These are phyloP conservation scores for Cercospora sp. DNA, from an alignment of 2,329 filamentous ascomycete species.

Conservation along the genomic window DNA sequence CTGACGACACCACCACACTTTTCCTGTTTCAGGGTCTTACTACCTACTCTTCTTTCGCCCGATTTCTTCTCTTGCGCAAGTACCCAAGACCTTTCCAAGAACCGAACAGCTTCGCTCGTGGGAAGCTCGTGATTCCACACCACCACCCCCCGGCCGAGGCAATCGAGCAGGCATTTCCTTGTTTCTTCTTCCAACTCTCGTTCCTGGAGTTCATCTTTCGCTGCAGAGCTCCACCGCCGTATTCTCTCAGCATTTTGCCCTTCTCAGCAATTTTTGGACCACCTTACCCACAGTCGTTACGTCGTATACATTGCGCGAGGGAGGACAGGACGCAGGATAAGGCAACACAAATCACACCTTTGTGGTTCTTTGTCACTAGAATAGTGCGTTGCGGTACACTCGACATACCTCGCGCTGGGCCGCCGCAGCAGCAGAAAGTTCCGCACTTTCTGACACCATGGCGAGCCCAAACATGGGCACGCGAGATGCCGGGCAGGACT, in stretches of 20 bases:
- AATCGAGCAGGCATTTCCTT: conserved; percentile 37
- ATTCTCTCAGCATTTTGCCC: not conserved
- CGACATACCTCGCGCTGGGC: conserved; percentile 1
- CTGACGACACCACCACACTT: not conserved
- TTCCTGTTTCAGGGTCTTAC: conserved; percentile 4
- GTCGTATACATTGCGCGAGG: not conserved
- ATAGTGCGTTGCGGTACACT: not conserved
- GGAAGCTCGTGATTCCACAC: not conserved
- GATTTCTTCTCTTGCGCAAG: not conserved
- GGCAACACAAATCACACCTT: not conserved
- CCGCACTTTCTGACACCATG: conserved; percentile 16
- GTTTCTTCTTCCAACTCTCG: conserved; percentile 45
- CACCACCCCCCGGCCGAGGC: not conserved
- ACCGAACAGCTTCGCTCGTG: not conserved
- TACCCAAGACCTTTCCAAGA: not conserved
- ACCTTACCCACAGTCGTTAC: conserved; percentile 11
- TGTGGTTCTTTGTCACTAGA: not conserved
- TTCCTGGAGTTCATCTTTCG: conserved; percentile 56
- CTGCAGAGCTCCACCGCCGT: not conserved
- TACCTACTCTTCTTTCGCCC: not conserved
- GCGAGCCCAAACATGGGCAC: conserved; percentile 15
- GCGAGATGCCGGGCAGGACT: conserved; percentile 15
- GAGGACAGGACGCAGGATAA: not conserved
- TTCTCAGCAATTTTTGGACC: not conserved
- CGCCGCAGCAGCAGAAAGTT: conserved; percentile 15